Evolutionary conservation across 192 early-diverging fungal genomes (phyloP), one percentile per base, ranked within the genome.

Genomic region (Linnemannia schmuckeri): DNA sequence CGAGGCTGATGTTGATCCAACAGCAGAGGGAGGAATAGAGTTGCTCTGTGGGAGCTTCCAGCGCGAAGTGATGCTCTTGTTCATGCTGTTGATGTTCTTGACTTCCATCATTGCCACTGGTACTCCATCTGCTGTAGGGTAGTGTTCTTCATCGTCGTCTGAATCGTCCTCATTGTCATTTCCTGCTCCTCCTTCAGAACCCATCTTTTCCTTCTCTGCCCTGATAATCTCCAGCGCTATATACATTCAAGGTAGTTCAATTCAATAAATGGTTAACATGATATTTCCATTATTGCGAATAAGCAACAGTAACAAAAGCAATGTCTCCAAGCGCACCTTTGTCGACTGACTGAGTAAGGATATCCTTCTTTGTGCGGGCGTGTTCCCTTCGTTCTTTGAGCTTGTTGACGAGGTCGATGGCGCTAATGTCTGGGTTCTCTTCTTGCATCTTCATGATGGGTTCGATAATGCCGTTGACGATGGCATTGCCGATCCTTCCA

Each of bases 21-120:
- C 30, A 8, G 57, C 61, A 13, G 88, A 78, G 13, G 83, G 24
- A 8, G 82, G 69, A 27, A 80, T 40, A 18, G 57, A 77, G 24
- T 80, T 69, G 17, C 77, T 70, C 0, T 72, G 52, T 6, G 88
- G 61, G 37, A 84, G 84, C 46, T 90, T 91, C 92, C 92, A 93
- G 49, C 90, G 74, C 49, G 78, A 88, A 6, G 90, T 93, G 13
- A 93, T 87, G 72, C 80, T 91, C 70, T 93, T 91, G 75, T 93
- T 93, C 92, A 93, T 93, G 30, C 87, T 86, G 78, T 93, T 93
- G 41, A 84, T 90, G 38, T 92, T 88, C 80, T 90, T 88, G 52
- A 89, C 71, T 41, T 87, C 80, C 83, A 90, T 89, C 88, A 89
- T 82, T 8, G 75, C 75, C 40, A 89, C 80, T 40, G 85, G 85